A percentile compares a stretch with the other conserved stretches of the same genome.
These are phyloP conservation scores for Henningerozyma blattae DNA, from an alignment of 805 yeast species.

Conservation along the genomic window DNA sequence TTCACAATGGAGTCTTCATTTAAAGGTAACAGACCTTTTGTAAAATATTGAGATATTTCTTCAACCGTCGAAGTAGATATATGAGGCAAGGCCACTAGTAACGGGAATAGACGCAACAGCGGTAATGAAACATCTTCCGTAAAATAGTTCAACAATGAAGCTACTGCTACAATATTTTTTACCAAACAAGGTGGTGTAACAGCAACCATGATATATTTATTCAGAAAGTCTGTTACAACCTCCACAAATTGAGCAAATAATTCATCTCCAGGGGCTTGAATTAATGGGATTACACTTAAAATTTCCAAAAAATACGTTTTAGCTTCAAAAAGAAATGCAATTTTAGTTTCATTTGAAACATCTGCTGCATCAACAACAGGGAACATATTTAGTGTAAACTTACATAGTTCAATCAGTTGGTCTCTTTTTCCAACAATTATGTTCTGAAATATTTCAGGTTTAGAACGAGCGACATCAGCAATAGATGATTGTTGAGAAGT, in stretches of 20 bases:
- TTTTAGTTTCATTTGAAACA: conserved; percentile 11
- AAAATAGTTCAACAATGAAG: conserved; percentile 37
- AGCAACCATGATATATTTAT: conserved; percentile 31
- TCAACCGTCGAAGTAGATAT: conserved; percentile 36
- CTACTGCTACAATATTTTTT: conserved; percentile 39
- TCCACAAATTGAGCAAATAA: conserved; percentile 32
- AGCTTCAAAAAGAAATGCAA: conserved; percentile 10
- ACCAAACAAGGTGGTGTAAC: conserved; percentile 8
- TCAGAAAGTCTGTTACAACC: conserved; percentile 39
- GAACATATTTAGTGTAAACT: conserved; percentile 14
- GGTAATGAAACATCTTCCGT: conserved; percentile 25
- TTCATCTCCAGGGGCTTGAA: conserved; percentile 34
- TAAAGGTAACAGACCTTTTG: conserved; percentile 52
- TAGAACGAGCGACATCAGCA: neutral
- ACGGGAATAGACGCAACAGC: conserved; percentile 33
- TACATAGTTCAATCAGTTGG: conserved; percentile 18
- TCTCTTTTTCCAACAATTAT: conserved; percentile 25
- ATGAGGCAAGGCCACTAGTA: conserved; percentile 43
- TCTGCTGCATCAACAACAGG: conserved; percentile 11
- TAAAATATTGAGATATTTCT: conserved; percentile 44
- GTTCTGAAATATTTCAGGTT: conserved; percentile 3
- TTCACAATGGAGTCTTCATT: conserved; percentile 78
- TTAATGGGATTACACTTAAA: conserved; percentile 21
- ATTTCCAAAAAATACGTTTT: conserved; percentile 29
- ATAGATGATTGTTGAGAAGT: conserved; percentile 1